phyloP scores from a whole-genome alignment of 2,329 filamentous ascomycete species.

The Dothiorella sarmentorum region DNA sequence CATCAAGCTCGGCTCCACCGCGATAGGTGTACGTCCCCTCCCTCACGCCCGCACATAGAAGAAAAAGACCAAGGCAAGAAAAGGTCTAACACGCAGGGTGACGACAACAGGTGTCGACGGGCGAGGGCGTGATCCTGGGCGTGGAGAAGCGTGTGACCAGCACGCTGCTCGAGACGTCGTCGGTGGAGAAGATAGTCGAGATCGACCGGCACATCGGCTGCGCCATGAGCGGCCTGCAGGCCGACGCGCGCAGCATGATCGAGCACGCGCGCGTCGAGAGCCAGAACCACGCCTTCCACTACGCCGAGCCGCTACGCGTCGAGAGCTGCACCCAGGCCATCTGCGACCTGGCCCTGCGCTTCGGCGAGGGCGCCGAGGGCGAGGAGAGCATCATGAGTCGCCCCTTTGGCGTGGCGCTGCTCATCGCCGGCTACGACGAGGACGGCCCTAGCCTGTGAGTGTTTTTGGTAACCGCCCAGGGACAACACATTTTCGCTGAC shows the following conservation, averaged over 20 bases:
- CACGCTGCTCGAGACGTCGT: slow-evolving; percentile 93
- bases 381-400: slow-evolving; percentile 99
- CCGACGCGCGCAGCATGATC: slow-evolving; percentile 94
- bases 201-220: slow-evolving; percentile 98
- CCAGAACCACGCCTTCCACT: slow-evolving; percentile 97
- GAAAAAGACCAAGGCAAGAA: not conserved
- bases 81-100: not conserved
- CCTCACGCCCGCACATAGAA: not conserved
- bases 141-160: slow-evolving; percentile 99
- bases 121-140: slow-evolving; percentile 90
- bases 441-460: slow-evolving; percentile 83
- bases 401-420: slow-evolving; percentile 91
- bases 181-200: slow-evolving; percentile 99
- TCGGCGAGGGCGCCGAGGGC: slow-evolving; percentile 94
- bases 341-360: slow-evolving; percentile 92
- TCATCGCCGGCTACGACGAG: slow-evolving; percentile 97
- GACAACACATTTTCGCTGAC: too few relatives aligned
- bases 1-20: slow-evolving; percentile 98
- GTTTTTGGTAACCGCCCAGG: not conserved
- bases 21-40: slow-evolving; percentile 70
- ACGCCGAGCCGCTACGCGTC: slow-evolving; percentile 88
- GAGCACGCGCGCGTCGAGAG: slow-evolving; percentile 97
- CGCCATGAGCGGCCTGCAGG: slow-evolving; percentile 97
- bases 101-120: slow-evolving; percentile 68
- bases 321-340: slow-evolving; percentile 99